These are phyloP conservation scores for Ascochyta fabae DNA, from an alignment of 2,329 filamentous ascomycete species.

Conservation along the genomic window DNA sequence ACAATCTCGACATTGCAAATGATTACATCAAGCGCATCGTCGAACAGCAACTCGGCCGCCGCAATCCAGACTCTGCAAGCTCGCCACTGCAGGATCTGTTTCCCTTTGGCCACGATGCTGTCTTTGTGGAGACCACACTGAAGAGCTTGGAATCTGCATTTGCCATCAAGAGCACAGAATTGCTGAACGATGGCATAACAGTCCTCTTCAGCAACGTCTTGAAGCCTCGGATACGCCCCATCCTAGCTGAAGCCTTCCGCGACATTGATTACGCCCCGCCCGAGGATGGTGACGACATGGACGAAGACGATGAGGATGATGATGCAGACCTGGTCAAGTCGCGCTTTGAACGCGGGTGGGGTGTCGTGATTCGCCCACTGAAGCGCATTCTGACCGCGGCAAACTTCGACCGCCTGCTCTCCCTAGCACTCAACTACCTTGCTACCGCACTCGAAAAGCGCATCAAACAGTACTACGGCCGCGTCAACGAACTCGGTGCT, in stretches of 20 bases:
- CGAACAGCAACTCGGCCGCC: constrained; percentile 63
- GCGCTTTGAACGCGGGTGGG: constrained; percentile 86
- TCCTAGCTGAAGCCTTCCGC: constrained; percentile 87
- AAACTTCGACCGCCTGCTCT: constrained; percentile 78
- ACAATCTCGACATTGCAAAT: constrained; percentile 90
- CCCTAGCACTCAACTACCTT: constrained; percentile 75
- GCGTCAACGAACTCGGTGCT: constrained; percentile 81
- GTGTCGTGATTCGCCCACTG: constrained; percentile 82
- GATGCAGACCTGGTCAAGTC: constrained; percentile 70
- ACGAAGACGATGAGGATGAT: constrained; percentile 56
- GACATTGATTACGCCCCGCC: constrained; percentile 82
- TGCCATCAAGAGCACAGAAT: constrained; percentile 76
- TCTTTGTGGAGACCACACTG: constrained; percentile 71
- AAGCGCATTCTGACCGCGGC: constrained; percentile 80
- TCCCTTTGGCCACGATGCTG: constrained; percentile 78
- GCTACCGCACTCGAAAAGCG: constrained; percentile 84
- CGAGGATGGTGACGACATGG: constrained; percentile 56
- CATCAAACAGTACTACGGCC: constrained; percentile 79
- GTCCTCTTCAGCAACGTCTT: constrained; percentile 89
- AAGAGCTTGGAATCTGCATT: constrained; percentile 75
- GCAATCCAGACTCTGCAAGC: constrained; percentile 36
- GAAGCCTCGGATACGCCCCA: constrained; percentile 81
- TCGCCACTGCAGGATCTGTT: constrained; percentile 67
- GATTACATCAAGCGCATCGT: constrained; percentile 92
- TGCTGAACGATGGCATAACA: constrained; percentile 82